Percentiles rank a stretch among this genome's conserved stretches.
Evolutionary conservation across 2,329 filamentous ascomycete species (phyloP).

Genomic region (Ceratocystis eucalypticola): DNA sequence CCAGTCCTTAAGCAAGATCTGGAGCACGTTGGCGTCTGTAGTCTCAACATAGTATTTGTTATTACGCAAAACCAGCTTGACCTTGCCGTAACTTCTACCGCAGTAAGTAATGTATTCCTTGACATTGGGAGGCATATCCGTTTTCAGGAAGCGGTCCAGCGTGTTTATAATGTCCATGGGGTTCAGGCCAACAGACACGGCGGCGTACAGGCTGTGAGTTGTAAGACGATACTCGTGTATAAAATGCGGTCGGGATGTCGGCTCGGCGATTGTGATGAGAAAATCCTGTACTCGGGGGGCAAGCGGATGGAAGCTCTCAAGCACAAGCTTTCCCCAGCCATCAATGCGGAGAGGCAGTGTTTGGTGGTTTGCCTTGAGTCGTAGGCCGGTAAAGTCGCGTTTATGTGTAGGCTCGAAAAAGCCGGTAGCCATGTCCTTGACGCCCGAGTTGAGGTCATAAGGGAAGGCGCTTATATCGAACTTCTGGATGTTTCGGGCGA

Average conservation of each 20-base stretch:
- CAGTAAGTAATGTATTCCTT: conserved; percentile 64
- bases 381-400: conserved; percentile 66
- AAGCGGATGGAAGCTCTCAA: conserved; percentile 86
- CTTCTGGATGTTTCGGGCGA: conserved; percentile 42
- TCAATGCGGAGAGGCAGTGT: conserved; percentile 92
- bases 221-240: conserved; percentile 91
- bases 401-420: conserved; percentile 30
- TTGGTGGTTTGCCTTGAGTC: conserved; percentile 75
- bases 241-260: conserved; percentile 74
- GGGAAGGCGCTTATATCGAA: conserved; percentile 46
- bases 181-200: conserved; percentile 84
- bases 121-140: conserved; percentile 67
- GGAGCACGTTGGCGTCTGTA: conserved; percentile 71
- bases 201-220: conserved; percentile 85
- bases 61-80: conserved; percentile 86
- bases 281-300: conserved; percentile 85
- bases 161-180: conserved; percentile 82
- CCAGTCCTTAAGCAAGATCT: conserved; percentile 71
- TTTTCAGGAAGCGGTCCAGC: conserved; percentile 79
- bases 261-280: conserved; percentile 89
- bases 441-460: conserved; percentile 11
- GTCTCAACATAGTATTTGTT: conserved; percentile 93
- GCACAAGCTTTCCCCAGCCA: conserved; percentile 69
- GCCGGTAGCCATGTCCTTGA: conserved; percentile 34
- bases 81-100: conserved; percentile 85